A percentile compares a stretch with the other conserved stretches of the same genome.
Evolutionary conservation across 805 yeast species (phyloP).

Genomic region (Schizosaccharomyces osmophilus): DNA sequence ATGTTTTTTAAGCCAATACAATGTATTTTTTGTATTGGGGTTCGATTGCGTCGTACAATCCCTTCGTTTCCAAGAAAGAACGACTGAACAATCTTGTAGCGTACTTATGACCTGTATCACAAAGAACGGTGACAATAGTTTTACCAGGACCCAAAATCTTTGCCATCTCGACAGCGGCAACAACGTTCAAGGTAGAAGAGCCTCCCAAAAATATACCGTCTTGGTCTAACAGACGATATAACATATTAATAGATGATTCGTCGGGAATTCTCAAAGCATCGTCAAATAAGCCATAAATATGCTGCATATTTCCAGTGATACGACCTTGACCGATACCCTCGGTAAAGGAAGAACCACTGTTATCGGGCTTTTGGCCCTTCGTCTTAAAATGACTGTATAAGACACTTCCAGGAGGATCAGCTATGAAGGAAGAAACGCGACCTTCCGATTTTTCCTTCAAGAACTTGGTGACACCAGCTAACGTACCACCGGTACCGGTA

Average conservation of each 20-base stretch:
- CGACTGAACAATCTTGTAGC: conserved; percentile 37
- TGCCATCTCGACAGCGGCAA: conserved; percentile 65
- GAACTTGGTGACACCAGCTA: conserved; percentile 64
- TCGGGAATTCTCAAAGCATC: conserved; percentile 64
- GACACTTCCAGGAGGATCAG: conserved; percentile 88
- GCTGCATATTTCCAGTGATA: conserved; percentile 56
- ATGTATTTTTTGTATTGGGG: conserved; percentile 46
- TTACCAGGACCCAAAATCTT: conserved; percentile 44
- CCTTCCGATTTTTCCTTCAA: conserved; percentile 46
- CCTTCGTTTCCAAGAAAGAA: conserved; percentile 51
- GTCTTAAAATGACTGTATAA: conserved; percentile 54
- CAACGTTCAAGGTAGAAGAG: conserved; percentile 73
- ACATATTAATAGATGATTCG: conserved; percentile 58
- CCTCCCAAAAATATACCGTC: conserved; percentile 85
- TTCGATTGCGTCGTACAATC: conserved; percentile 38
- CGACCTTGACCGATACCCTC: conserved; percentile 95
- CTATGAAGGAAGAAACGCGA: conserved; percentile 36
- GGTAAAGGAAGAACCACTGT: conserved; percentile 68
- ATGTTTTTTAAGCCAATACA: conserved; percentile 12
- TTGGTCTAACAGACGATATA: conserved; percentile 58
- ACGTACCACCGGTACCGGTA: conserved; percentile 83
- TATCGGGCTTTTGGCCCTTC: conserved; percentile 39
- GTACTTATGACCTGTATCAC: conserved; percentile 52
- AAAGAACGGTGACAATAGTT: conserved; percentile 68
- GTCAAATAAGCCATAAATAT: conserved; percentile 49